phyloP scores from a whole-genome alignment of 2,329 filamentous ascomycete species.

The Exophiala sideris region DNA sequence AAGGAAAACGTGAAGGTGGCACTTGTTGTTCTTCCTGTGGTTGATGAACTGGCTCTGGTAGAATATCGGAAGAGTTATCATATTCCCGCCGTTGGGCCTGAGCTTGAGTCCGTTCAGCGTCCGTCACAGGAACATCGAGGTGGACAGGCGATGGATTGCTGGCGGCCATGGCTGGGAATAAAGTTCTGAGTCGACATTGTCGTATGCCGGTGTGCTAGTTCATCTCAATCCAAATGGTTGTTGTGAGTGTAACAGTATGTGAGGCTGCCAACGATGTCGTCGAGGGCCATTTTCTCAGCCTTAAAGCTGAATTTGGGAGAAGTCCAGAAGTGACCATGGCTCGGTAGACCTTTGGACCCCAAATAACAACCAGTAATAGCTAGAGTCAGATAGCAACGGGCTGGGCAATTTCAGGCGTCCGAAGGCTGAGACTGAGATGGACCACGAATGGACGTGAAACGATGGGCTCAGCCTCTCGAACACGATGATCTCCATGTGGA shows the following conservation, averaged over 20 bases:
- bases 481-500: not conserved
- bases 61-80: conserved; percentile 13
- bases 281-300: not conserved
- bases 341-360: not conserved
- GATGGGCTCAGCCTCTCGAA: not conserved
- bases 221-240: conserved; percentile 4
- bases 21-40: conserved; percentile 2
- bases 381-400: not conserved
- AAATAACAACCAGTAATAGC: not conserved
- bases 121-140: conserved; percentile 24
- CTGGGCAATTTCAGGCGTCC: not conserved
- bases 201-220: conserved; percentile 2
- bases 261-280: not conserved
- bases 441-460: not conserved
- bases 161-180: conserved; percentile 16
- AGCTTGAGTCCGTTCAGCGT: conserved; percentile 21
- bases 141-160: conserved; percentile 15
- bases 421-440: not conserved
- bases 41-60: conserved; percentile 15
- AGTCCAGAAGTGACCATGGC: not conserved
- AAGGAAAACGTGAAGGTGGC: conserved; percentile 20
- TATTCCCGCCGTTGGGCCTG: conserved; percentile 2
- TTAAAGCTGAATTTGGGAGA: not conserved
- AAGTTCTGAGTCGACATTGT: conserved; percentile 15
- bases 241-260: not conserved